A percentile compares a stretch with the other conserved stretches of the same genome.
Conservation (phyloP, 768 basidiomycete species). For the Termitomyces heimii region DNA sequence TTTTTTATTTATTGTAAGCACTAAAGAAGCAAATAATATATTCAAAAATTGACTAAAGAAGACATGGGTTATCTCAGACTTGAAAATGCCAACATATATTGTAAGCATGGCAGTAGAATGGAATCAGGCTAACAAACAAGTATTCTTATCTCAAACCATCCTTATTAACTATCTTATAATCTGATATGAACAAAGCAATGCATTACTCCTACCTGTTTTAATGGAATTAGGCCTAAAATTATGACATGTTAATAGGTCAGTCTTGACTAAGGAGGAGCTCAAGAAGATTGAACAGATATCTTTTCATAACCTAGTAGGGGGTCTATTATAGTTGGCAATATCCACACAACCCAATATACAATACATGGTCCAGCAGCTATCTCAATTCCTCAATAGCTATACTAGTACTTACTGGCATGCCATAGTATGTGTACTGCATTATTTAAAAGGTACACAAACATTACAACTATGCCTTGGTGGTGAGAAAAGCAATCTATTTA, state of each 20-base stretch:
- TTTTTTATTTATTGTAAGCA: not conserved
- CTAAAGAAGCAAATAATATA: not conserved
- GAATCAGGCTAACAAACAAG: not conserved
- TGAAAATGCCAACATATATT: not conserved
- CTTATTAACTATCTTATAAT: not conserved
- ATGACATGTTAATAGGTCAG: not conserved
- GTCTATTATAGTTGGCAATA: not conserved
- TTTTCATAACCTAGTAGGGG: not conserved
- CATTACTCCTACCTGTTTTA: not conserved
- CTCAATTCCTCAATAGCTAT: not conserved
- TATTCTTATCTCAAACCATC: not conserved
- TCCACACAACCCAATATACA: not conserved
- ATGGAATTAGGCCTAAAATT: not conserved
- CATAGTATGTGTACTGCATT: too few species aligned
- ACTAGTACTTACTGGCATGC: not conserved
- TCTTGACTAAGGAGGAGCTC: not conserved
- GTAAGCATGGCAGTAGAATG: not conserved
- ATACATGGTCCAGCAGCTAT: not conserved
- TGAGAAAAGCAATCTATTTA: too few species aligned
- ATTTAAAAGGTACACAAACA: not conserved
- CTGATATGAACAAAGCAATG: not conserved
- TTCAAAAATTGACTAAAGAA: not conserved
- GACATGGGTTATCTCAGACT: not conserved
- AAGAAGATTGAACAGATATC: not conserved
- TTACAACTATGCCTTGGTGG: too few species aligned